Conservation (phyloP, 1,284 basidiomycete species). For the Microbotryum lychnidis-dioicae region DNA sequence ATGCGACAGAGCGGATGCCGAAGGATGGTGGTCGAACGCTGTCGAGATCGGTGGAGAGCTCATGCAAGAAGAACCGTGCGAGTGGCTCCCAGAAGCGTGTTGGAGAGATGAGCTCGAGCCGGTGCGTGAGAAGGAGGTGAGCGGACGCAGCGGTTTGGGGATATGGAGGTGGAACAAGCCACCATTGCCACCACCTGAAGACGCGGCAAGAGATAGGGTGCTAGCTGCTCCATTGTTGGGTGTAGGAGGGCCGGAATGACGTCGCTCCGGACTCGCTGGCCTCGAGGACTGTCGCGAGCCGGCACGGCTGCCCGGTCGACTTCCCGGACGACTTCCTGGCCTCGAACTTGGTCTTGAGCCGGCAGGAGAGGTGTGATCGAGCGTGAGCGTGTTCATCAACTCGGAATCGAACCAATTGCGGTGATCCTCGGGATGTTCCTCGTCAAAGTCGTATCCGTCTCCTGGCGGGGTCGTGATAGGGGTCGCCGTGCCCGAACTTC, state of each 20-base stretch:
- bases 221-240: background rate
- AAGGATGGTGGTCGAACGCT: slow-evolving; percentile 17
- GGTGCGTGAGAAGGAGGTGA: slow-evolving; percentile 30
- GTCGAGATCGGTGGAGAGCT: background rate
- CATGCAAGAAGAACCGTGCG: background rate
- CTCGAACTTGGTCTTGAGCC: slow-evolving; percentile 14
- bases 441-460: slow-evolving; percentile 1
- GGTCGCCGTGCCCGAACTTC: slow-evolving; percentile 15
- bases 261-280: background rate
- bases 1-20: slow-evolving; percentile 27
- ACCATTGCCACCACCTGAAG: slow-evolving; percentile 10
- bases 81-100: background rate
- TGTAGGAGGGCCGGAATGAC: slow-evolving; percentile 3
- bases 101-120: slow-evolving; percentile 8
- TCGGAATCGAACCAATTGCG: slow-evolving; percentile 73
- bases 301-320: slow-evolving; percentile 16
- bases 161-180: slow-evolving; percentile 34
- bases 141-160: slow-evolving; percentile 34
- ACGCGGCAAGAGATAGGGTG: slow-evolving; percentile 1
- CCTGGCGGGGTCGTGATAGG: slow-evolving; percentile 7
- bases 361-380: slow-evolving; percentile 20
- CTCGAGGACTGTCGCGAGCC: slow-evolving; percentile 15
- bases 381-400: slow-evolving; percentile 55
- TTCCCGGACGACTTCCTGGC: slow-evolving; percentile 15
- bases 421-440: slow-evolving; percentile 40